These are phyloP conservation scores for Dinochytrium kinnereticum DNA, from an alignment of 371 early-diverging fungal species.

Conservation along the genomic window DNA sequence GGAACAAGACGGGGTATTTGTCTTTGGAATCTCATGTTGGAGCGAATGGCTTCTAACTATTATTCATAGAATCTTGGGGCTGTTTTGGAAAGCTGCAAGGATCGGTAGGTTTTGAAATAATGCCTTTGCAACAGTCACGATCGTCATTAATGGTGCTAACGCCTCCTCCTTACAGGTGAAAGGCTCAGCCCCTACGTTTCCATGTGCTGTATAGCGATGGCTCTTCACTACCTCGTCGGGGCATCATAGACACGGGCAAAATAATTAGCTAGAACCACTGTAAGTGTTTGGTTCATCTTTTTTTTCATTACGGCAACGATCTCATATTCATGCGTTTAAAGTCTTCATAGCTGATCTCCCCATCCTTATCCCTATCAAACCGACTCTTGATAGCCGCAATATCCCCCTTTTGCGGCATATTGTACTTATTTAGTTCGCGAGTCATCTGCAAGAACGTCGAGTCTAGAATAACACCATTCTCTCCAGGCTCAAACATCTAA, in stretches of 20 bases:
- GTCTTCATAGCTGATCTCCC: constrained; percentile 27
- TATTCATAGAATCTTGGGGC: constrained; percentile 63
- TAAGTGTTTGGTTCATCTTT: not conserved
- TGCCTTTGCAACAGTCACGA: not conserved
- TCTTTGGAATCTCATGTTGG: not conserved
- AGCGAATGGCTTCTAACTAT: too few relatives aligned
- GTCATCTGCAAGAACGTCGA: constrained; percentile 18
- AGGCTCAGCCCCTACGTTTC: constrained; percentile 45
- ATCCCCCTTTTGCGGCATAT: constrained; percentile 25
- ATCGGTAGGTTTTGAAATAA: constrained; percentile 50
- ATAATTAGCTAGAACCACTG: not conserved
- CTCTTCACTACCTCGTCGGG: constrained; percentile 15
- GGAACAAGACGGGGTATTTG: constrained; percentile 55
- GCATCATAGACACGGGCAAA: constrained; percentile 1
- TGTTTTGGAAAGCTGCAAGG: constrained; percentile 91
- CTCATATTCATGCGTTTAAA: constrained; percentile 35
- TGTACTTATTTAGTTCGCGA: constrained; percentile 24
- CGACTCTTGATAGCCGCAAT: constrained; percentile 14
- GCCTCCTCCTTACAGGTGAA: constrained; percentile 40
- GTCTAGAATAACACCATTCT: constrained; percentile 23
- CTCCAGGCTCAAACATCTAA: constrained; percentile 19
- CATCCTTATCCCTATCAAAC: constrained; percentile 37
- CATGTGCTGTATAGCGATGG: constrained; percentile 42
- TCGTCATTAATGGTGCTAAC: not conserved
- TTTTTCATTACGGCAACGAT: not conserved